Evolutionary conservation across 2,329 filamentous ascomycete species (phyloP).

Genomic region (Alternaria sp.): DNA sequence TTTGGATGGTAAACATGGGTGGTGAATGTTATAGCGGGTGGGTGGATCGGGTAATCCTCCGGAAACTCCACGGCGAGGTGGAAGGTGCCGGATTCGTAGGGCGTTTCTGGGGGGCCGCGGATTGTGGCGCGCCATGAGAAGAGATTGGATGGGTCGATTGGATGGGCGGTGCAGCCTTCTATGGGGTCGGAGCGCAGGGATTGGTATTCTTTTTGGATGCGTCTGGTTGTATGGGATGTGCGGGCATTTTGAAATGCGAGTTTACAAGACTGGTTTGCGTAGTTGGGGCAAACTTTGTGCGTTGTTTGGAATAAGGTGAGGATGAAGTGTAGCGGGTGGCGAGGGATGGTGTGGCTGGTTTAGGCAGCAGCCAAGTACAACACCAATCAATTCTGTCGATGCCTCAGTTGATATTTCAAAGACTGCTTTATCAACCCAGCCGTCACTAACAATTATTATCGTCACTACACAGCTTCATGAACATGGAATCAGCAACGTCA

Average conservation of each 20-base stretch:
- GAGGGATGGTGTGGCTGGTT: not conserved
- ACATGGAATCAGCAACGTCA: no score
- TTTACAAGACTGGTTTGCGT: not conserved
- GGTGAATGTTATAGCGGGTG: not conserved
- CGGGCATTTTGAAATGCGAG: not conserved
- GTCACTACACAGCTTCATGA: no score
- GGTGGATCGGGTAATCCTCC: not conserved
- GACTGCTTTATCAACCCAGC: no score
- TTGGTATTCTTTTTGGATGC: not conserved
- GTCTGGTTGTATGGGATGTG: not conserved
- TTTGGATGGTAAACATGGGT: not conserved
- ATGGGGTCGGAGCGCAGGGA: not conserved
- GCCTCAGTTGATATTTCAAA: no score
- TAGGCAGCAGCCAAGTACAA: not conserved
- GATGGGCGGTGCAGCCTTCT: not conserved
- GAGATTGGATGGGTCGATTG: not conserved
- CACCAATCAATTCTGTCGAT: no score
- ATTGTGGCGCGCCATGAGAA: not conserved
- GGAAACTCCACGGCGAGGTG: not conserved
- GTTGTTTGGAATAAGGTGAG: not conserved
- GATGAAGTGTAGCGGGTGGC: not conserved
- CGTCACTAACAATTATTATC: no score
- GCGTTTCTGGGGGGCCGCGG: not conserved
- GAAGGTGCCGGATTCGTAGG: not conserved
- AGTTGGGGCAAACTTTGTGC: not conserved